Base-by-base conservation (phyloP, 805 yeast species). In the Candida ascalaphidarum region DNA sequence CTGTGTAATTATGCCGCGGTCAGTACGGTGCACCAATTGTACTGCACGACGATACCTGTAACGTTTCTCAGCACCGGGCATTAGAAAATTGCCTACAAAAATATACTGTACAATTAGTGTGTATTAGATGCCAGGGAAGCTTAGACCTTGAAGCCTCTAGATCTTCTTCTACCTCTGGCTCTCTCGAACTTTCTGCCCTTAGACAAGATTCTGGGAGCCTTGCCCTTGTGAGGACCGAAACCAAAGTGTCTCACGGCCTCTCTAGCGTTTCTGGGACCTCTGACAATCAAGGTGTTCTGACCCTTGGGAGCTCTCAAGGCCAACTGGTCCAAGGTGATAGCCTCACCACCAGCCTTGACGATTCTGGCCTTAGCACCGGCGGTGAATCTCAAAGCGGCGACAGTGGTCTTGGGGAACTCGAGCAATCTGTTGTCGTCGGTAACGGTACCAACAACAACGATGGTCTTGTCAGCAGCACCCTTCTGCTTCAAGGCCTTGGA, bases 131-230 rank as follows among this genome's bases (percentile, higher is more conserved):
- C n/a, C n/a, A n/a, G n/a, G n/a, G n/a, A n/a, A n/a, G n/a, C 50
- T 85, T 89, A 92, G 74, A 92, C 99, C 83, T 92, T 92, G 98
- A 92, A 92, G 77, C 95, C 99, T 81, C 94, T 86, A 52, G 97
- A 88, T 68, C 76, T 81, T 77, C 99, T 80, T 72, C 81, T 94
- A 81, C 99, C 99, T 84, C 99, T 92, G 60, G 96, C 99, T 74
- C 92, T 86, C 81, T 92, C 98, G 81, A 92, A 92, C 77, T 92
- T 92, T 81, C 97, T 92, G 69, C 99, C 99, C 68, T 75, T 86
- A 44, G 97, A 89, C 61, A 70, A 58, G 69, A 92, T 80, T 77
- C 94, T 86, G 73, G 99, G 99, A 61, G 97, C 97, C 85, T 92
- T 92, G 74, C 77, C 72, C 80, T 85, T 85, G 94, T 92, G 98